Percentiles rank a stretch among this genome's conserved stretches.
Conservation (phyloP, 495 filamentous ascomycete genomes). For the Talaromyces proteolyticus region DNA sequence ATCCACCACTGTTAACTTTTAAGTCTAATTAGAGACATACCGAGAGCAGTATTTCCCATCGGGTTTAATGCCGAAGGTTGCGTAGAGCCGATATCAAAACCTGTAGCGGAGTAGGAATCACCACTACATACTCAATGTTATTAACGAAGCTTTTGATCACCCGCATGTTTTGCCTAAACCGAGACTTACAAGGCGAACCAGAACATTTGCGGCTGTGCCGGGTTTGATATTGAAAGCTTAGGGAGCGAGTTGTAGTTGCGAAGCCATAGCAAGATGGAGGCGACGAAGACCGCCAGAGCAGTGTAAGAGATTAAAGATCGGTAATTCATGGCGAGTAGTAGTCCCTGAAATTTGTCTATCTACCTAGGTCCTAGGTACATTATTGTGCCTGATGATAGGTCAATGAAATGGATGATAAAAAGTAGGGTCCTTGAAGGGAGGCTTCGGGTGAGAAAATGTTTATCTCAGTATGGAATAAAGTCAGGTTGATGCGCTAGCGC, state of each 20-base stretch:
- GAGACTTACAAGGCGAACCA: conserved; percentile 8
- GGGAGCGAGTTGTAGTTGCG: conserved; percentile 1
- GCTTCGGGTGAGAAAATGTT: background rate
- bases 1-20: conserved; percentile 1
- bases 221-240: background rate
- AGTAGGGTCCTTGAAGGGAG: background rate
- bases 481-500: background rate
- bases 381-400: background rate
- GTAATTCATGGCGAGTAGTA: conserved; percentile 3
- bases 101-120: conserved; percentile 42
- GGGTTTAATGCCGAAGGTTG: conserved; percentile 56
- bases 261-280: conserved; percentile 2
- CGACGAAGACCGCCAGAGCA: background rate
- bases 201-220: background rate
- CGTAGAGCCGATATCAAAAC: conserved; percentile 51
- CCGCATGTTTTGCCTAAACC: background rate
- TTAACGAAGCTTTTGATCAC: background rate
- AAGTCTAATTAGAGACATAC: background rate
- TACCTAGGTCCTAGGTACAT: background rate
- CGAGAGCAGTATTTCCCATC: conserved; percentile 52
- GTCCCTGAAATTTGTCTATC: background rate
- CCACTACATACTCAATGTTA: conserved; percentile 1
- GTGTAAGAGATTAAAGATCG: conserved; percentile 1
- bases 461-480: background rate
- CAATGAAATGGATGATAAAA: background rate